Percentiles rank a stretch among this genome's conserved stretches.
phyloP scores from a whole-genome alignment of 257 asterid species.

The Lycium barbarum region DNA sequence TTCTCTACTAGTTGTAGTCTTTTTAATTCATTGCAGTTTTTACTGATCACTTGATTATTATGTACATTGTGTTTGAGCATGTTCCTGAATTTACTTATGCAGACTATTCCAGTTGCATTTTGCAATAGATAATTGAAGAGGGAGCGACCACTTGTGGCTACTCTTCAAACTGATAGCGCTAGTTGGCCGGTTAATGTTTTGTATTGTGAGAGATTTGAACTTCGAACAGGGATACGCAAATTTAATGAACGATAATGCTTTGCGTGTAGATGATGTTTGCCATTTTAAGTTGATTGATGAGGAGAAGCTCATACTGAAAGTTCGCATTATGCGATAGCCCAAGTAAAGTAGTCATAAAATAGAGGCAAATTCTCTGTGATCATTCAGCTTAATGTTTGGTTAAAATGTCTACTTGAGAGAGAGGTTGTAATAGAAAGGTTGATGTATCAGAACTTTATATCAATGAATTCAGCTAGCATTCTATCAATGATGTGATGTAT shows the following conservation, averaged over 20 bases:
- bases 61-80: background rate
- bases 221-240: background rate
- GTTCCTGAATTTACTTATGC: background rate
- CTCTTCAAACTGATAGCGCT: background rate
- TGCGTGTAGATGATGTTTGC: constrained; percentile 13
- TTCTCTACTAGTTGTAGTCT: background rate
- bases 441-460: too few species aligned
- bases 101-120: background rate
- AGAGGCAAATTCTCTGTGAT: too few species aligned
- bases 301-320: constrained; percentile 5
- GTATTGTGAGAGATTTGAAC: background rate
- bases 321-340: background rate
- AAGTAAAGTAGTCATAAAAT: background rate
- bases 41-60: background rate
- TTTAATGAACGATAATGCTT: constrained; percentile 20
- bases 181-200: background rate
- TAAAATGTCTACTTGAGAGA: too few species aligned
- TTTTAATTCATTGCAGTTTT: background rate
- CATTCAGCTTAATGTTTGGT: too few species aligned
- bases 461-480: too few species aligned
- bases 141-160: background rate
- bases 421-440: too few species aligned
- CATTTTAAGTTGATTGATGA: background rate
- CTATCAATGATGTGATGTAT: too few species aligned
- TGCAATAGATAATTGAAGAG: constrained; percentile 11